Evolutionary conservation across 805 yeast species (phyloP), one percentile per base, ranked within the genome.

Genomic region (Yarrowia bubula): DNA sequence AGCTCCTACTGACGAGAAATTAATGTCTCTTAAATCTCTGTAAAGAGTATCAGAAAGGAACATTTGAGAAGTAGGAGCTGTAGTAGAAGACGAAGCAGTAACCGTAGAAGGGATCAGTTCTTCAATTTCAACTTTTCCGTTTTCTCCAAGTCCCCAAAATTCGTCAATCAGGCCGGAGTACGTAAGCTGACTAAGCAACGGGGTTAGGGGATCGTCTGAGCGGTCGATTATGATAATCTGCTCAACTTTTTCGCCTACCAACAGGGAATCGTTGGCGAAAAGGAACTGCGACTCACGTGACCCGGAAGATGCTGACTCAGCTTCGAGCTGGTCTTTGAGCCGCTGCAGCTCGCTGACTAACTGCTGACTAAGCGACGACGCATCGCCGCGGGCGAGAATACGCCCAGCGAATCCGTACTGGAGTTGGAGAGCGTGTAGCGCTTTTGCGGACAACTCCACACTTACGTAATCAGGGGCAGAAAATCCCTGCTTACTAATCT

Each of bases 131-230:
- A 74, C 71, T 42, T 77, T 76, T 31, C 76, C 74, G 4, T 75
- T 69, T 39, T 71, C 71, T 0, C 73, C 65, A 6, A 87, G 76
- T 4, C 83, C 84, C 69, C 85, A 80, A 11, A 85, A 73, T 70
- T 92, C 97, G 73, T 89, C 92, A 18, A 92, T 78, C 14, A 95
- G 78, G 0, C 98, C 99, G 15, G 83, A 79, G 73, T 92, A 93
- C 1, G 91, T 89, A 70, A 92, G 76, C 70, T 92, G 98, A 31
- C 86, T 84, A 64, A 91, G 76, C 10, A 90, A 71, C 1, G 91
- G 87, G 1, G 96, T 84, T 4, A 89, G 74, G 47, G 84, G 81
- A 75, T 93, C 99, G 33, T 87, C 74, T 63, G 86, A 84, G 55
- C 99, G 78, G 72, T 93, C 98, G 18, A 93, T 71, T 1, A 92